Conservation (phyloP, 345 rosid genomes). For the Nasturtium officinale region DNA sequence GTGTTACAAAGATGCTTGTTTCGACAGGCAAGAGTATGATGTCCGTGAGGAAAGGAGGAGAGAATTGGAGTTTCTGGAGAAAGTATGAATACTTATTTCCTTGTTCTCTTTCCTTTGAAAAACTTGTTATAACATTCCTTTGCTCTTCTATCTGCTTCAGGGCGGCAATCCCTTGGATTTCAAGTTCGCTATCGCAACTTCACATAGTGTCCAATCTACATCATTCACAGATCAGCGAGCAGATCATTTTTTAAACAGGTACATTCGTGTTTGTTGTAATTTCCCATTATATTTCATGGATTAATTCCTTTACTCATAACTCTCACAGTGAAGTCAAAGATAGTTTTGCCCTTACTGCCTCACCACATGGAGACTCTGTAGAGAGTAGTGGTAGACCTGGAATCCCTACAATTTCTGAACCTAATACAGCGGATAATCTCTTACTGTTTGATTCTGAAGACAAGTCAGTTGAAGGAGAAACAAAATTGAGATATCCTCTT, state of each 20-base stretch:
- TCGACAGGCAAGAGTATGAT: constrained; percentile 94
- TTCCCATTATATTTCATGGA: constrained; percentile 24
- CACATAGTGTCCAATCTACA: constrained; percentile 91
- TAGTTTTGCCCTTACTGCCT: constrained; percentile 89
- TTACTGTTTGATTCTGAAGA: constrained; percentile 80
- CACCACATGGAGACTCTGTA: constrained; percentile 93
- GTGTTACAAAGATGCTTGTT: constrained; percentile 32
- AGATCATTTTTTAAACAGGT: constrained; percentile 86
- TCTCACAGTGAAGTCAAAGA: constrained; percentile 87
- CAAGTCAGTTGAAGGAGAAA: constrained; percentile 64
- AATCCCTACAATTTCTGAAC: constrained; percentile 70
- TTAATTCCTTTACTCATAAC: constrained; percentile 36
- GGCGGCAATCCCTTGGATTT: constrained; percentile 99
- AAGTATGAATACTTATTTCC: constrained; percentile 60
- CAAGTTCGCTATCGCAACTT: constrained; percentile 74
- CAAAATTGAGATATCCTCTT: constrained; percentile 50
- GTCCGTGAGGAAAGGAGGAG: constrained; percentile 94
- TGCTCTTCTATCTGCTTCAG: constrained; percentile 50
- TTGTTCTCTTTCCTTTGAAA: constrained; percentile 25
- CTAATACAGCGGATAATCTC: constrained; percentile 86
- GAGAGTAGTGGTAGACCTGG: constrained; percentile 96
- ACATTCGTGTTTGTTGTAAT: constrained; percentile 38
- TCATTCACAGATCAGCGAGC: constrained; percentile 81
- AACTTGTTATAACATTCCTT: constrained; percentile 22
- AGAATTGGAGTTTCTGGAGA: constrained; percentile 95